A percentile compares a stretch with the other conserved stretches of the same genome.
phyloP scores from a whole-genome alignment of 306 rosid genomes.

The Heteromeles arbutifolia region DNA sequence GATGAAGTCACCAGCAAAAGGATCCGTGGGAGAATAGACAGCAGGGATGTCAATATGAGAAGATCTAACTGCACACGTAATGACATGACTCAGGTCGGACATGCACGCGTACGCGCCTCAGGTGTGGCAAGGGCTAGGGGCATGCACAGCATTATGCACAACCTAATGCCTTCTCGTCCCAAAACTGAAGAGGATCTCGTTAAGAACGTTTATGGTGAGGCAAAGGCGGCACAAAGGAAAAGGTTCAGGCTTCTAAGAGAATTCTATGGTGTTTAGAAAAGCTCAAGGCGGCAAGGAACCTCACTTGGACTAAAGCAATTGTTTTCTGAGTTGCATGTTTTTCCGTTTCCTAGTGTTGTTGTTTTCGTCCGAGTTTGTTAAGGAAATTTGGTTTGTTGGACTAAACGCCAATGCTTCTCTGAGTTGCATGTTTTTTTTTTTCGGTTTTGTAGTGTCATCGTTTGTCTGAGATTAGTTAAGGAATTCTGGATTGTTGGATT shows the following conservation, averaged over 20 bases:
- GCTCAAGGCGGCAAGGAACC: not conserved
- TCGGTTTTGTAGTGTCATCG: too few relatives aligned
- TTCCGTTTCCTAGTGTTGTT: not conserved
- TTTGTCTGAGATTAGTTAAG: too few relatives aligned
- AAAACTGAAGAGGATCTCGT: not conserved
- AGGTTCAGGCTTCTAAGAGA: not conserved
- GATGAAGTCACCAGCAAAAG: not conserved
- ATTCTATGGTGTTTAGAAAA: not conserved
- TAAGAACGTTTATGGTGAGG: too few relatives aligned
- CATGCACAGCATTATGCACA: not conserved
- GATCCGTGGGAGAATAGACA: not conserved
- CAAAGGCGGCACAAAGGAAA: not conserved
- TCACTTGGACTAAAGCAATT: not conserved
- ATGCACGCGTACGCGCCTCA: not conserved
- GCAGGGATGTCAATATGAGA: not conserved
- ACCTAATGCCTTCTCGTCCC: not conserved
- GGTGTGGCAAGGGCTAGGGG: not conserved
- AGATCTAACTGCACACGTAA: not conserved
- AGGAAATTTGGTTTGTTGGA: not conserved
- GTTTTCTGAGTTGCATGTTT: not conserved
- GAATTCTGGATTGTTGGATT: not conserved
- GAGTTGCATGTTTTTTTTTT: too few relatives aligned
- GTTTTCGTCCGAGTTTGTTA: not conserved
- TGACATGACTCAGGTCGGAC: not conserved
- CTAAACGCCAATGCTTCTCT: not conserved